Conservation (phyloP, 352 stramenopile genomes). For the Phytophthora tubulina region DNA sequence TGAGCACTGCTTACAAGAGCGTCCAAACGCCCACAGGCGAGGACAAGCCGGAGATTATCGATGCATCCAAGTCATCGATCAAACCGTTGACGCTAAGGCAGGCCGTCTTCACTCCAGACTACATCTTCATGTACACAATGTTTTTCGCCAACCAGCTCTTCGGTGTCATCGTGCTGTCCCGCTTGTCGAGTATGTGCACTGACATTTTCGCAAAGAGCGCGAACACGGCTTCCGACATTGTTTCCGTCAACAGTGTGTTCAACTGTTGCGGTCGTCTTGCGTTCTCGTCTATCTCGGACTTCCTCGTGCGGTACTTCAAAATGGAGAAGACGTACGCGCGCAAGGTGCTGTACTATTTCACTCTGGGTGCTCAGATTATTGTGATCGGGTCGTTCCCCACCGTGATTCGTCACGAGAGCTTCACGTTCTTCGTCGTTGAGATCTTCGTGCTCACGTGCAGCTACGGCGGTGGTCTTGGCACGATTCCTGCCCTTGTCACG, state of each 20-base stretch:
- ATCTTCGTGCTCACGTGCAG: constrained; percentile 75
- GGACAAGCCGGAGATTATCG: constrained; percentile 26
- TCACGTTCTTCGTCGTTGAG: constrained; percentile 60
- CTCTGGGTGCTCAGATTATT: constrained; percentile 70
- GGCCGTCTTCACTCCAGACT: constrained; percentile 62
- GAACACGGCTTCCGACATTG: constrained; percentile 48
- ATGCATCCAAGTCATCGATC: constrained; percentile 40
- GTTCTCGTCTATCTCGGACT: constrained; percentile 54
- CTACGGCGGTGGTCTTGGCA: constrained; percentile 79
- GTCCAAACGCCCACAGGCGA: constrained; percentile 46
- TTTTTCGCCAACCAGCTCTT: constrained; percentile 72
- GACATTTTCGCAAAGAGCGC: constrained; percentile 59
- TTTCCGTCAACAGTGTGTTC: constrained; percentile 68
- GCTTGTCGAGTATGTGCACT: constrained; percentile 59
- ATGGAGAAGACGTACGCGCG: constrained; percentile 52
- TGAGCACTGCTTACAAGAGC: constrained; percentile 50
- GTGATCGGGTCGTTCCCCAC: constrained; percentile 66
- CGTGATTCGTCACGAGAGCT: constrained; percentile 66
- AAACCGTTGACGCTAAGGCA: constrained; percentile 58
- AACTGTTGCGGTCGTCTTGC: constrained; percentile 58
- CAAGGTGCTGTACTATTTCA: constrained; percentile 74
- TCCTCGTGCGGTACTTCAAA: constrained; percentile 44
- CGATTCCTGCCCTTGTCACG: constrained; percentile 77
- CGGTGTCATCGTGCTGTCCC: constrained; percentile 68
- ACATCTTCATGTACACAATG: constrained; percentile 73